Evolutionary conservation across 2,329 filamentous ascomycete genomes (phyloP), one percentile per base, ranked within the genome.

Genomic region (Hypoxylon sp.): DNA sequence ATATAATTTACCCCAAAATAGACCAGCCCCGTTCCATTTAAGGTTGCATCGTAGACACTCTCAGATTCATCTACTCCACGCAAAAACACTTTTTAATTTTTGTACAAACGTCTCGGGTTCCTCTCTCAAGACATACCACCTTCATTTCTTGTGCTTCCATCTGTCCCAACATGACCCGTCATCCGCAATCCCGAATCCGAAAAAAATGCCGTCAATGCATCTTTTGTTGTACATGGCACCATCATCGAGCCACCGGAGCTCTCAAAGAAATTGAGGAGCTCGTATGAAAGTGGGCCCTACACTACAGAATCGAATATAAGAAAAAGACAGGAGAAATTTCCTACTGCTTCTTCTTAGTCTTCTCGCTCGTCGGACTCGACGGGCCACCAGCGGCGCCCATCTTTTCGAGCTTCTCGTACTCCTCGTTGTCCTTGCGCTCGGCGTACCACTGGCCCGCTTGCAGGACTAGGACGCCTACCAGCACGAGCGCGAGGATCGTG

Each of bases 391-490:
- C 58, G 6, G 59, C 64, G 13, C 66, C 84, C 3, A 63, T 67
- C 66, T 75, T 81, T 73, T 90, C 87, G 71, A 91, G 85, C 78
- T 89, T 87, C 77, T 88, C 89, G 62, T 87, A 85, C 80, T 98
- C 94, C 79, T 94, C 92, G 76, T 87, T 86, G 81, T 98, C 94
- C 83, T 97, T 97, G 78, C 93, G 88, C 87, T 98, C 94, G 26
- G 96, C 96, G 83, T 99, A 99, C 96, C 95, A 98, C 86, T 98
- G 94, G 10, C 96, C 96, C 19, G 94, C 94, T 88, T 99, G 96
- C 77, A 99, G 83, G 35, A 98, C 93, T 72, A 99, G 80, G 9
- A 99, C 93, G 4, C 96, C 96, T 2, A 98, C 91, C 59, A 99
- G 83, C 31, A 99, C 94, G 48, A 99, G 87, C 37, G 95, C 96